A percentile compares a stretch with the other conserved stretches of the same genome.
Conservation (phyloP, 225 moss, liverwort and hornwort genomes). For the Marchantia polymorpha region DNA sequence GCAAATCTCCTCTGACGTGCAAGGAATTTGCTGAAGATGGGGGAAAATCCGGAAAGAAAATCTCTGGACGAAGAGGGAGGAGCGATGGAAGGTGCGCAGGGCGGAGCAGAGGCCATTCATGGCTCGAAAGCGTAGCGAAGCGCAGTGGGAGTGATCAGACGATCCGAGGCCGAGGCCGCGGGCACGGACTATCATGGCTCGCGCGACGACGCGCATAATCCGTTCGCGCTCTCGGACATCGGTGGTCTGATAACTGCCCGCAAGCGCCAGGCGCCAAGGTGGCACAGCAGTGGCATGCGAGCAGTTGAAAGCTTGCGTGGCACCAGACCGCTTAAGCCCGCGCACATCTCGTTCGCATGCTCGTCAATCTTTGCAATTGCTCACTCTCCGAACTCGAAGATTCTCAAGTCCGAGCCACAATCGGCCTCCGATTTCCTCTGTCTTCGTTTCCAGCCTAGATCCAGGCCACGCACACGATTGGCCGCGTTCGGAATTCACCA, state of each 20-base stretch:
- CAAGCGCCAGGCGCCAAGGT: slow-evolving; percentile 17
- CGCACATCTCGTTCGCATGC: slow-evolving; percentile 38
- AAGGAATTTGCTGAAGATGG: too few species aligned
- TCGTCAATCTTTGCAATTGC: neutral
- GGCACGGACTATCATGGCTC: too few species aligned
- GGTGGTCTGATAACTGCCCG: slow-evolving; percentile 28
- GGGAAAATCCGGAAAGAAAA: too few species aligned
- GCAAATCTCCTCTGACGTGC: too few species aligned
- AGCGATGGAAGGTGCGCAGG: too few species aligned
- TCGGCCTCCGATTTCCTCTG: neutral
- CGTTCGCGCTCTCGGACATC: neutral
- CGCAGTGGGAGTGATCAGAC: too few species aligned
- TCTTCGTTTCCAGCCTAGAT: neutral
- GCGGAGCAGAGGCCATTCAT: too few species aligned
- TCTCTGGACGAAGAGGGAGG: too few species aligned
- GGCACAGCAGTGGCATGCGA: slow-evolving; percentile 25
- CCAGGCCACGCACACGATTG: neutral
- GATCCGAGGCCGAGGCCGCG: too few species aligned
- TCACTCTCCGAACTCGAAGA: neutral
- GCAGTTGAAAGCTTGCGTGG: slow-evolving; percentile 36
- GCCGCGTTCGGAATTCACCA: neutral
- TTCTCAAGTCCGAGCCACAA: neutral
- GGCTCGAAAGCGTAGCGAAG: too few species aligned
- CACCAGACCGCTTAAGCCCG: slow-evolving; percentile 28
- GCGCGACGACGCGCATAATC: neutral